These are phyloP conservation scores for Eucalyptus camaldulensis DNA, from an alignment of 345 rosid species.

Conservation along the genomic window DNA sequence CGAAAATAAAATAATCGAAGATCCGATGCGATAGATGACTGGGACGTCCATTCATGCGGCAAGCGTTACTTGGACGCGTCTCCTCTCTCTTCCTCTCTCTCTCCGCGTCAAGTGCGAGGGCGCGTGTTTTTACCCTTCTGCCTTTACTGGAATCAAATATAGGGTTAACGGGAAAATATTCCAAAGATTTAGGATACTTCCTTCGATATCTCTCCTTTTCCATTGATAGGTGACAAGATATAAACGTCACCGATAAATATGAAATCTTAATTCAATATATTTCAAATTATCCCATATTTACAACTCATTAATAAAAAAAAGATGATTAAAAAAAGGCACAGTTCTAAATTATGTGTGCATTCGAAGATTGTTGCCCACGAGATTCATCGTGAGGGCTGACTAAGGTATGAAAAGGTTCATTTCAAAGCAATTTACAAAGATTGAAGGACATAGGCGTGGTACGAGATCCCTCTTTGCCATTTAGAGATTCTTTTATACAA, in stretches of 20 bases:
- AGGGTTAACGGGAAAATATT: not conserved
- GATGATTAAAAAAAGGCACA: too few species aligned
- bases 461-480: not conserved
- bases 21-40: not conserved
- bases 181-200: not conserved
- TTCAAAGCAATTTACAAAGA: not conserved
- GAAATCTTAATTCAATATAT: not conserved
- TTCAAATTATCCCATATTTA: not conserved
- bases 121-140: not conserved
- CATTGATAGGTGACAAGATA: not conserved
- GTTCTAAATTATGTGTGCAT: fast-evolving
- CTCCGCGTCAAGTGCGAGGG: not conserved
- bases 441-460: not conserved
- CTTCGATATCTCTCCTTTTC: not conserved
- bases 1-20: not conserved
- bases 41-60: not conserved
- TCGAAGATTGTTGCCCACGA: not conserved
- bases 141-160: not conserved
- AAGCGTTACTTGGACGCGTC: not conserved
- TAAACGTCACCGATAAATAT: not conserved
- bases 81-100: not conserved
- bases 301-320: not conserved
- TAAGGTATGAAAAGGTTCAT: not conserved
- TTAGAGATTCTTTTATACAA: not conserved
- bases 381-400: not conserved